Evolutionary conservation across 192 early-diverging fungal species (phyloP).

Genomic region (Piromyces finnis): DNA sequence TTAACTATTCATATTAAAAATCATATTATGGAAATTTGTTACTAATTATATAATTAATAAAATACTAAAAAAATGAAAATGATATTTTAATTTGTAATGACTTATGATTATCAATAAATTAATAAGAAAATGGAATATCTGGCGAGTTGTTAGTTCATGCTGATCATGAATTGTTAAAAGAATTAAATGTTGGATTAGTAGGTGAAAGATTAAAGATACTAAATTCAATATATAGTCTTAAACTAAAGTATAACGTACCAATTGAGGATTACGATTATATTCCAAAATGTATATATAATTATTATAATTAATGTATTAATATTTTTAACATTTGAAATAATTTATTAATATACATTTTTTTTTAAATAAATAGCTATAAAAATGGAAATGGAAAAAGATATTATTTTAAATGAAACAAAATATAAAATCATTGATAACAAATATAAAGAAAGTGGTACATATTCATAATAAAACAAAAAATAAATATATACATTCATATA

Average conservation of each 20-base stretch:
- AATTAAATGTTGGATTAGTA: conserved; percentile 65
- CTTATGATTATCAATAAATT: no score
- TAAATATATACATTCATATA: no score
- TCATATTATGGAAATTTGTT: no score
- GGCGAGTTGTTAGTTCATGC: conserved; percentile 75
- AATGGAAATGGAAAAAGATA: neutral
- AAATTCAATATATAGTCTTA: conserved; percentile 70
- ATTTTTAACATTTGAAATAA: no score
- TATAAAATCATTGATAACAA: neutral
- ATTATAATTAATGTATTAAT: neutral
- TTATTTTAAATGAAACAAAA: neutral
- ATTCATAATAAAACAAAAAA: no score
- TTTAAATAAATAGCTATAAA: neutral
- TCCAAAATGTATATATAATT: conserved; percentile 11
- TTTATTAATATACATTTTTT: no score
- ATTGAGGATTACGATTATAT: conserved; percentile 72
- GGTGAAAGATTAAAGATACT: conserved; percentile 80
- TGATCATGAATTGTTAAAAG: conserved; percentile 80
- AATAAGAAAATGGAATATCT: conserved; percentile 67
- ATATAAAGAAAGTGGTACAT: neutral
- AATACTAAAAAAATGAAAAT: no score
- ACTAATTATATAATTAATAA: no score
- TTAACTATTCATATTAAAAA: no score
- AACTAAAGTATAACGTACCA: conserved; percentile 57
- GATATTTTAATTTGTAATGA: no score